Percentiles rank a stretch among this genome's conserved stretches.
Evolutionary conservation across 2,329 filamentous ascomycete species (phyloP).

Genomic region (Exophiala bonariae): DNA sequence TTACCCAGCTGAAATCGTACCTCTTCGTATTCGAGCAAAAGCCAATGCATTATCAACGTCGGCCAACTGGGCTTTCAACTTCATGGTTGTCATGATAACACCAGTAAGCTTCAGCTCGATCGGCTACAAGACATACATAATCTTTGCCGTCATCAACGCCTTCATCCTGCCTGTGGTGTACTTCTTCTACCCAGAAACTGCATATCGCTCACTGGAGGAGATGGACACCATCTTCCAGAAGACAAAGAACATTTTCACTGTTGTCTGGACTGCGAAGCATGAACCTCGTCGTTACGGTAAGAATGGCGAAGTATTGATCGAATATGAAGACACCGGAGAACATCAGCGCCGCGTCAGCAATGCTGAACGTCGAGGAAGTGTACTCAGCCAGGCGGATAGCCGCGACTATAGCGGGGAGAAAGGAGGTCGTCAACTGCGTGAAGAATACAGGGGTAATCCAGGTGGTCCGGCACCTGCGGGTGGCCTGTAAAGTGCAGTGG

Average conservation of each 20-base stretch:
- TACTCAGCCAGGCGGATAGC: constrained; percentile 4
- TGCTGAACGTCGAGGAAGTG: constrained; percentile 15
- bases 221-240: constrained; percentile 68
- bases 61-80: constrained; percentile 77
- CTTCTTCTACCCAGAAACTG: constrained; percentile 64
- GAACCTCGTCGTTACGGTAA: constrained; percentile 59
- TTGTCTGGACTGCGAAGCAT: constrained; percentile 51
- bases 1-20: constrained; percentile 46
- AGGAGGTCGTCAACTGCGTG: constrained; percentile 1
- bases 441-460: constrained; percentile 1
- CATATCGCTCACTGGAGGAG: constrained; percentile 63
- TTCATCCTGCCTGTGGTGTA: constrained; percentile 58
- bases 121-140: constrained; percentile 73
- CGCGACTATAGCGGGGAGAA: constrained; percentile 11
- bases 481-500: no score
- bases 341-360: constrained; percentile 34
- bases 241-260: constrained; percentile 48
- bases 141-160: constrained; percentile 70
- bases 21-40: constrained; percentile 58
- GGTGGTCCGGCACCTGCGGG: not conserved
- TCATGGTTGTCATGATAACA: constrained; percentile 77
- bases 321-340: constrained; percentile 48
- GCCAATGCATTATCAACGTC: constrained; percentile 65
- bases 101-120: constrained; percentile 74
- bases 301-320: constrained; percentile 57